Base-by-base conservation (phyloP, 371 early-diverging fungal species). In the Saksenaea oblongispora region DNA sequence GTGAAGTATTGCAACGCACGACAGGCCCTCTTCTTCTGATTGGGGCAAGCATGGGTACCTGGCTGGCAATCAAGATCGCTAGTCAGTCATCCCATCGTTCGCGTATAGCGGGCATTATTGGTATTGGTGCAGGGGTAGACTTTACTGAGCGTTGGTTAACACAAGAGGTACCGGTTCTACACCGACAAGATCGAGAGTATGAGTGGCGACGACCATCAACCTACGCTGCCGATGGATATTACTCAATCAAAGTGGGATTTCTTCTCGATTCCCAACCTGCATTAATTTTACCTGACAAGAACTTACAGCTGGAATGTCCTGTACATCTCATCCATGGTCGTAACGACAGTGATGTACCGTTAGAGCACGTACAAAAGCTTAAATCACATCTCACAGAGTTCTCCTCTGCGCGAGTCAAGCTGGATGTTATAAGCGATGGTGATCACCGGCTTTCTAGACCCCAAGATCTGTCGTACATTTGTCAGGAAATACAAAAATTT, bases 41-140 rank as follows among this genome's bases (percentile, higher is more conserved):
- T 1, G 71, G 79, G 0, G 67, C 77, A 0, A 82, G 82, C 44
- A 75, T 76, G 75, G 82, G 82, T 1, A 59, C 68, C 14, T 79
- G 79, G 82, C 37, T 82, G 18, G 65, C 77, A 0, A 18, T 78
- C 1, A 34, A 72, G 1, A 47, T 76, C 5, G 72, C 71, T 5
- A 60, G 8, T 1, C 62, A 59, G 2, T 34, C 59, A 13, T 2
- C 55, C 1, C 44, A 55, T 9, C 55, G 27, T 11, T n/a, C 34
- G 5, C 60, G 39, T 9, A 14, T n/a, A 8, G 26, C 37, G 22
- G 31, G 57, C 31, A 73, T 82, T 22, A 9, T 82, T 9, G 74
- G 75, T 18, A 64, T 79, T 7, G 82, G 82, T 7, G 77, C 75
- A 2, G 71, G 71, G 1, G 57, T 76, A 22, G 65, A 82, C 51